Percentiles rank a stretch among this genome's conserved stretches.
phyloP scores from a whole-genome alignment of 2,329 filamentous ascomycete species.

The Fusarium sp. region DNA sequence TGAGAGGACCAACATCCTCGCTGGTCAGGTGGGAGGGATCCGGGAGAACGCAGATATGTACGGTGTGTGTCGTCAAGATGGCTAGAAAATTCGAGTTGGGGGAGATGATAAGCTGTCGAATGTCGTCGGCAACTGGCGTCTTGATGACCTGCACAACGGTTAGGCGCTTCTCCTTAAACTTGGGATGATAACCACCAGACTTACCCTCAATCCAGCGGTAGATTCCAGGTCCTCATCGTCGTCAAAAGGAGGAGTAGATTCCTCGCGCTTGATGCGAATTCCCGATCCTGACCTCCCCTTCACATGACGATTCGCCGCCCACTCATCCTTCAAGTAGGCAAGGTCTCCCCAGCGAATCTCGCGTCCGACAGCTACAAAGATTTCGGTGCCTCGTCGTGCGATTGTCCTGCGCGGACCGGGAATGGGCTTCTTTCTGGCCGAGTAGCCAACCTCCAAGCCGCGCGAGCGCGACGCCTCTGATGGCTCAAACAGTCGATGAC shows the following conservation, averaged over 20 bases:
- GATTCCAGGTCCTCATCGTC: constrained; percentile 45
- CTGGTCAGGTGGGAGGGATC: constrained; percentile 81
- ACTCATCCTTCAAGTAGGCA: constrained; percentile 77
- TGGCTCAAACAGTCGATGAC: constrained; percentile 80
- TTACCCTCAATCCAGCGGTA: constrained; percentile 50
- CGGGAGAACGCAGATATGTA: constrained; percentile 89
- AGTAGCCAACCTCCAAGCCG: constrained; percentile 54
- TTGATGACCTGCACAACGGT: constrained; percentile 72
- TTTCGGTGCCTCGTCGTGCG: constrained; percentile 83
- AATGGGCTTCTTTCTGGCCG: constrained; percentile 57
- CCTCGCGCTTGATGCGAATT: constrained; percentile 62
- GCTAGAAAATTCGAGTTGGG: constrained; percentile 86
- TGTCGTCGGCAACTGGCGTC: constrained; percentile 82
- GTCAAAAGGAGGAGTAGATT: constrained; percentile 55
- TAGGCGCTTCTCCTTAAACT: neutral
- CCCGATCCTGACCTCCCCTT: constrained; percentile 49
- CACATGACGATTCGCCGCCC: constrained; percentile 46
- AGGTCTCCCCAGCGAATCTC: constrained; percentile 95
- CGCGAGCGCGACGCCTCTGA: constrained; percentile 56
- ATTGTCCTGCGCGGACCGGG: constrained; percentile 74
- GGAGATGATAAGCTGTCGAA: constrained; percentile 87
- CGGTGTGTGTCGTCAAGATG: constrained; percentile 86
- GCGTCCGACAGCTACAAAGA: constrained; percentile 89
- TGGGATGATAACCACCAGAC: constrained; percentile 25
- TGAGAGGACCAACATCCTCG: constrained; percentile 75